Base-by-base conservation (phyloP, 2,329 filamentous ascomycete species). In the Elsinoe ampelina region DNA sequence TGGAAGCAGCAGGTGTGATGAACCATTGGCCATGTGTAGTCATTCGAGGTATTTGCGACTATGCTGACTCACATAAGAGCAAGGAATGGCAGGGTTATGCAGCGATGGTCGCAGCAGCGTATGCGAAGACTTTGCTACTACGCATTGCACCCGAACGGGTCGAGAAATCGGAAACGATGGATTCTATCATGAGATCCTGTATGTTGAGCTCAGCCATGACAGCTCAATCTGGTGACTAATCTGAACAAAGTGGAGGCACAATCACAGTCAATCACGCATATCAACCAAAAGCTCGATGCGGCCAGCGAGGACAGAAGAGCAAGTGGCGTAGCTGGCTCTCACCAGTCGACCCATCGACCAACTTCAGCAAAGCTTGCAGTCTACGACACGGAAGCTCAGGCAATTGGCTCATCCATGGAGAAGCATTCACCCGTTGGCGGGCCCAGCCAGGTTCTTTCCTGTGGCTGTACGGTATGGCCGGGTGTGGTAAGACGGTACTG, bases 1-100 rank as follows among this genome's bases (percentile, higher is more conserved):
- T 60, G 59, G 60, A 61, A 32, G 59, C 58, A 2, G 59, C 59
- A 7, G 59, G 60, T 0, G 47, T 61, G 1, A 58, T 58, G 47
- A 54, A 59, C 12, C 17, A 20, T 20, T 61, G 64, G 22, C 61
- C 56, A 3, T 63, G 58, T 36, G 20, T 65, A 8, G 57, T 63
- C 10, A 59, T 67, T 20, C 59, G 64, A 2, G 64, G 64, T 1
- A 57, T 62, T 3, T 62, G 54, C 6, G 59, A 62, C 32, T 62
- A 62, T 22, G 19, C 48, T 1, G 60, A 63, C 36, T 62, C 64
- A 1, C 65, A 68, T 55, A 69, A 67, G 58, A 66, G 65, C 52
- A 61, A 67, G 3, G 36, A 51, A 1, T 69, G 66, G 66, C 66
- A 67, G 19, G 43, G 55, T 1, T 68, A 66, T 58, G 67, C 67